These are phyloP conservation scores for Xylaria bambusicola DNA, from an alignment of 495 filamentous ascomycete genomes.

Conservation along the genomic window DNA sequence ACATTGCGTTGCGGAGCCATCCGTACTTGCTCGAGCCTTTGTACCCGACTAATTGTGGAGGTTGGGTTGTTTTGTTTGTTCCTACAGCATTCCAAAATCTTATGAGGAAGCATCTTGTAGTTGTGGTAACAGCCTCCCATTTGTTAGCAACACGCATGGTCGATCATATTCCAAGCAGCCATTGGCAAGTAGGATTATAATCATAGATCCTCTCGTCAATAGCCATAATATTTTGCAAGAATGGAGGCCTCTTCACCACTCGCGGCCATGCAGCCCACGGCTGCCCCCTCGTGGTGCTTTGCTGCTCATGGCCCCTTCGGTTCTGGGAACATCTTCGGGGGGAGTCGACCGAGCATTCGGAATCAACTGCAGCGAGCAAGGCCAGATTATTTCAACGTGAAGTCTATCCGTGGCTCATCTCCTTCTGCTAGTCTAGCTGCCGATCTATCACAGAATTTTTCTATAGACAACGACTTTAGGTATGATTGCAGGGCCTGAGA, in stretches of 20 bases:
- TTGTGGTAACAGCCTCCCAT: conserved; percentile 19
- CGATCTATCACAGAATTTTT: conserved; percentile 95
- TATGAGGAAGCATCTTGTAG: conserved; percentile 25
- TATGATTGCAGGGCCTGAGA: conserved; percentile 42
- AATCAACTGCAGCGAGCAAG: conserved; percentile 57
- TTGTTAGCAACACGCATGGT: conserved; percentile 22
- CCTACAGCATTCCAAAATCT: conserved; percentile 19
- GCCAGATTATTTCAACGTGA: conserved; percentile 76
- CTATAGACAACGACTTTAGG: conserved; percentile 81
- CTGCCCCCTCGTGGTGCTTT: conserved; percentile 56
- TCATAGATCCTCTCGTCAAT: conserved; percentile 18
- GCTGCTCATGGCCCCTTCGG: conserved; percentile 57
- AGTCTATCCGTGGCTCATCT: conserved; percentile 78
- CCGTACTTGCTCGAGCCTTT: neutral
- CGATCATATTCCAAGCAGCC: conserved; percentile 23
- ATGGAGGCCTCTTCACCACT: conserved; percentile 96
- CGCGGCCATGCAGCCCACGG: conserved; percentile 87
- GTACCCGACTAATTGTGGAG: conserved; percentile 3
- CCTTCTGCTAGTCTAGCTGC: conserved; percentile 87
- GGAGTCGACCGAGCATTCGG: conserved; percentile 49
- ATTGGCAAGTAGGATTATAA: conserved; percentile 26
- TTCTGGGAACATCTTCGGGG: conserved; percentile 59
- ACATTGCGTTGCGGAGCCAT: conserved; percentile 2
- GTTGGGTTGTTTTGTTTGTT: conserved; percentile 24
- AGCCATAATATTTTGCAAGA: conserved; percentile 16